Conservation (phyloP, 768 basidiomycete genomes). For the Boletus vinaceobasis region DNA sequence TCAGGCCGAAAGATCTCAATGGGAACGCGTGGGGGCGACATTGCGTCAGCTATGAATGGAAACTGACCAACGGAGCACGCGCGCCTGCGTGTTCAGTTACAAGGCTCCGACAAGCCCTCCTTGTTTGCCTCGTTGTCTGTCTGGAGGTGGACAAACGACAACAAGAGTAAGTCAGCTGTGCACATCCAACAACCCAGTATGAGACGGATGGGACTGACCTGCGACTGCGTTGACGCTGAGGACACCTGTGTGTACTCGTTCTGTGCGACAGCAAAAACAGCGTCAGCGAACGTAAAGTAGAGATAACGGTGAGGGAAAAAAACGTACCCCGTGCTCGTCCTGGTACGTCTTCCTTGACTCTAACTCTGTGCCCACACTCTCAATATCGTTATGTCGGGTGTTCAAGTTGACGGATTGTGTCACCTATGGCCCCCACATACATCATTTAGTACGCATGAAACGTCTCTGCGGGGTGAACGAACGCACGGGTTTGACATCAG, state of each 20-base stretch:
- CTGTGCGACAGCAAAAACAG: neutral
- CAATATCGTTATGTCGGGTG: neutral
- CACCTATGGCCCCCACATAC: slow-evolving; percentile 5
- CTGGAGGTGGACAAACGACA: neutral
- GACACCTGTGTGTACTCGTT: slow-evolving; percentile 16
- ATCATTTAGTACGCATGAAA: neutral
- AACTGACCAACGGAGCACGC: neutral
- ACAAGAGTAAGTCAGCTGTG: neutral
- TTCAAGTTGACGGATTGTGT: slow-evolving; percentile 15
- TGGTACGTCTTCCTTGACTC: slow-evolving; percentile 18
- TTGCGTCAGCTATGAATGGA: neutral
- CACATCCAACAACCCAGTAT: neutral
- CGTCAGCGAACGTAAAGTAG: neutral
- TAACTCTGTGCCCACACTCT: slow-evolving; percentile 4
- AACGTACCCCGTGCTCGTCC: slow-evolving; percentile 12
- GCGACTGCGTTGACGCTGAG: slow-evolving; percentile 17
- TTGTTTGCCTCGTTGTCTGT: slow-evolving; percentile 1
- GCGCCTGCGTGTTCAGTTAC: neutral
- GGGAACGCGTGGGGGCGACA: neutral
- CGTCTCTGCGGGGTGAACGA: neutral
- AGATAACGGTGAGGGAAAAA: no score
- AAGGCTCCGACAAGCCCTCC: neutral
- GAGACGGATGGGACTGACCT: slow-evolving; percentile 3
- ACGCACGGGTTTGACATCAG: slow-evolving; percentile 18
- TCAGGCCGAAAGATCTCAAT: neutral